phyloP scores from a whole-genome alignment of 352 stramenopile species.

The Phytophthora meadii region DNA sequence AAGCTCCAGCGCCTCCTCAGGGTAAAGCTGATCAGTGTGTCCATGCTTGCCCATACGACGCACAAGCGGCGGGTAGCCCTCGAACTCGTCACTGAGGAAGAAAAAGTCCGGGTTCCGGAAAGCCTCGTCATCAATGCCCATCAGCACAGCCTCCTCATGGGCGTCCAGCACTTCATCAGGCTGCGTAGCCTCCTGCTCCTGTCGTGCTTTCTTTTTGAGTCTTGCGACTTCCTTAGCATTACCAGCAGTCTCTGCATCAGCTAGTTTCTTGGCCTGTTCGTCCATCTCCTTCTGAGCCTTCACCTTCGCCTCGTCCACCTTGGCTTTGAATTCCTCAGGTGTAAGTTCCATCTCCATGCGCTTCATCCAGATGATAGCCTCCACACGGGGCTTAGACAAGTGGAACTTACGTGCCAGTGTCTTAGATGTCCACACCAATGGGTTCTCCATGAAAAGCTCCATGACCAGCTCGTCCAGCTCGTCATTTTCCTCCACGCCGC shows the following conservation, averaged over 20 bases:
- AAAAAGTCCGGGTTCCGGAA: constrained; percentile 89
- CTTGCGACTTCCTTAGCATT: constrained; percentile 67
- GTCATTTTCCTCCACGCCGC: constrained; percentile 74
- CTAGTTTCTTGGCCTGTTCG: constrained; percentile 53
- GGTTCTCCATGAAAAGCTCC: constrained; percentile 87
- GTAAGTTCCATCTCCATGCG: constrained; percentile 66
- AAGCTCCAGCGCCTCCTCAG: constrained; percentile 77
- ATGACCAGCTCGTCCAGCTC: constrained; percentile 79
- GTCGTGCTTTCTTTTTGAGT: constrained; percentile 64
- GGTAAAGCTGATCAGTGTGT: constrained; percentile 81
- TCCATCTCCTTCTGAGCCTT: constrained; percentile 44
- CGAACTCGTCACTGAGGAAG: constrained; percentile 86
- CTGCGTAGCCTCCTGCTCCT: constrained; percentile 49
- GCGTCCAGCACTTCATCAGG: constrained; percentile 65
- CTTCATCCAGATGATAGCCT: constrained; percentile 85
- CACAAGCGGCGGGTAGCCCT: constrained; percentile 78
- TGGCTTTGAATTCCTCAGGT: constrained; percentile 63
- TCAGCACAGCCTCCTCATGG: constrained; percentile 60
- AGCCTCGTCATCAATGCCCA: constrained; percentile 70
- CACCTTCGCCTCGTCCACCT: constrained; percentile 69
- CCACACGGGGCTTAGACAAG: constrained; percentile 76
- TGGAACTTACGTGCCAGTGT: constrained; percentile 85
- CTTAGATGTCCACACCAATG: constrained; percentile 83
- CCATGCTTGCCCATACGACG: constrained; percentile 85
- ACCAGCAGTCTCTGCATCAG: constrained; percentile 49